Conservation (phyloP, 805 yeast species). For the Peterozyma toletana region DNA sequence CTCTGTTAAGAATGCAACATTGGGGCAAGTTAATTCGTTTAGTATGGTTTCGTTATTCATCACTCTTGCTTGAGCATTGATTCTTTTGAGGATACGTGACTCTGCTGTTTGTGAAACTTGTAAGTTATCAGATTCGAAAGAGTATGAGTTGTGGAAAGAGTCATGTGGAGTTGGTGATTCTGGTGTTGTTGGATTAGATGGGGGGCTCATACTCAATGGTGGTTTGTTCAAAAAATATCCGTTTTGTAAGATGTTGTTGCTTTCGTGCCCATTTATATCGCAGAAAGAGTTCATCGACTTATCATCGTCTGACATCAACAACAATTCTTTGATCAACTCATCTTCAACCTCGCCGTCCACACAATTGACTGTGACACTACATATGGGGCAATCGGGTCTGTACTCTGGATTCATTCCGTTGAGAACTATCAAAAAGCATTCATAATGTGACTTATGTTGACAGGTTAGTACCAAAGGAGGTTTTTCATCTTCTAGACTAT, state of each 20-base stretch:
- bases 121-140: too few species aligned
- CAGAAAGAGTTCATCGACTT: not conserved
- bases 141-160: too few species aligned
- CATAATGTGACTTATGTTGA: conserved; percentile 7
- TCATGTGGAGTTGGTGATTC: not conserved
- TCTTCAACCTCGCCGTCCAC: conserved; percentile 3
- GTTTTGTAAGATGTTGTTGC: not conserved
- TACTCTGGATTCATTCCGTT: not conserved
- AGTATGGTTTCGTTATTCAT: not conserved
- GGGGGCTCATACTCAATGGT: not conserved
- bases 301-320: not conserved
- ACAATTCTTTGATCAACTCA: not conserved
- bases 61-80: not conserved
- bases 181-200: not conserved
- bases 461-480: conserved; percentile 8
- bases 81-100: not conserved
- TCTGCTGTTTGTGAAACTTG: not conserved
- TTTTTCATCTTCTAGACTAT: conserved; percentile 6
- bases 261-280: not conserved
- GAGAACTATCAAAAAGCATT: conserved; percentile 7
- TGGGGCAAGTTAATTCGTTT: conserved; percentile 1
- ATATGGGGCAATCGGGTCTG: conserved; percentile 1
- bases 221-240: not conserved
- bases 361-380: not conserved
- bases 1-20: conserved; percentile 3